These are phyloP conservation scores for Biscogniauxia mediterranea DNA, from an alignment of 2,329 filamentous ascomycete species.

Conservation along the genomic window DNA sequence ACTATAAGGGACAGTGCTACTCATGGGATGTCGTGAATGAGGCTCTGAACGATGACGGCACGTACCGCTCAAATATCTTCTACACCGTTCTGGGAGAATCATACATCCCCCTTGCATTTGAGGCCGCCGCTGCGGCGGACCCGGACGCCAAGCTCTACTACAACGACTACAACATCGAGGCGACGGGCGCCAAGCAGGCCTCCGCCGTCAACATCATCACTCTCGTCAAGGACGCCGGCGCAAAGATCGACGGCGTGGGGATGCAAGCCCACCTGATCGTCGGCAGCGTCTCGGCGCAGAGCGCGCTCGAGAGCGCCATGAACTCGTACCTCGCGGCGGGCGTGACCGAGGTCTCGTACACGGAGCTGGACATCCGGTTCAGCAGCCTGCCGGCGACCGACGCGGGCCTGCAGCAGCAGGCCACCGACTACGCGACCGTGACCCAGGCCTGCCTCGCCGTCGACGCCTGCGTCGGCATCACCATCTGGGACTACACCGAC, in stretches of 20 bases:
- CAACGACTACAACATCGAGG: slow-evolving; percentile 62
- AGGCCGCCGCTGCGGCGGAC: slow-evolving; percentile 52
- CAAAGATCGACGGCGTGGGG: slow-evolving; percentile 62
- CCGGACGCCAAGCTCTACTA: slow-evolving; percentile 56
- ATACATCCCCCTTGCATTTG: slow-evolving; percentile 59
- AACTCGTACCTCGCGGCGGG: slow-evolving; percentile 49
- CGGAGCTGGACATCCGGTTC: slow-evolving; percentile 60
- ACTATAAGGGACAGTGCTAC: slow-evolving; percentile 60
- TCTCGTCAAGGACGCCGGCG: slow-evolving; percentile 45
- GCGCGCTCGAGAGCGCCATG: slow-evolving; percentile 45
- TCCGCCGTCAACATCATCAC: slow-evolving; percentile 44
- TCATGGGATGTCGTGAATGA: slow-evolving; percentile 68
- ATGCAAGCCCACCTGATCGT: slow-evolving; percentile 61
- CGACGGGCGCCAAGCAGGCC: slow-evolving; percentile 45
- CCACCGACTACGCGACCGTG: slow-evolving; percentile 42
- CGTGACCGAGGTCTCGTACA: slow-evolving; percentile 55
- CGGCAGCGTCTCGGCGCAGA: slow-evolving; percentile 47
- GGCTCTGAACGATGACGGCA: slow-evolving; percentile 56
- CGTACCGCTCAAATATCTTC: slow-evolving; percentile 52
- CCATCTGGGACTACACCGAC: slow-evolving; percentile 43
- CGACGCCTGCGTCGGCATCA: slow-evolving; percentile 40
- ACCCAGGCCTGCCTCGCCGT: slow-evolving; percentile 37
- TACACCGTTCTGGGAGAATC: slow-evolving; percentile 52
- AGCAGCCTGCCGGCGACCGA: slow-evolving; percentile 42
- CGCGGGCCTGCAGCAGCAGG: slow-evolving; percentile 44